Evolutionary conservation across 306 rosid species (phyloP).

Genomic region (Cajanus cajan): DNA sequence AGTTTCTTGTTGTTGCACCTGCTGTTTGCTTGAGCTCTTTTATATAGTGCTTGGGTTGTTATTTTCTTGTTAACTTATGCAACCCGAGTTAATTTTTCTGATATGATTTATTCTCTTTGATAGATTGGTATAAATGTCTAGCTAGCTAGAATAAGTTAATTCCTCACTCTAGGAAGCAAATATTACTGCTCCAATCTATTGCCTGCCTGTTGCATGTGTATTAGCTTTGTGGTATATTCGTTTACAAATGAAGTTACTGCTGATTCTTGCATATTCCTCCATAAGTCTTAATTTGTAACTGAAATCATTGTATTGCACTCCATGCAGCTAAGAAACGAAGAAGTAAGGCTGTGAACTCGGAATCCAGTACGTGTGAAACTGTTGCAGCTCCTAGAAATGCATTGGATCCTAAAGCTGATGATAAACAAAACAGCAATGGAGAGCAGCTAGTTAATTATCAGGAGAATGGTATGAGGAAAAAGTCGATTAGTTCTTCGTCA

Average conservation of each 20-base stretch:
- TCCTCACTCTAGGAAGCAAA: not conserved
- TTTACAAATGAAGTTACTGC: constrained; percentile 11
- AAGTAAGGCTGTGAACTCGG: constrained; percentile 31
- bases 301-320: constrained; percentile 26
- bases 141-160: not conserved
- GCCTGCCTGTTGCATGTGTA: not conserved
- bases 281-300: constrained; percentile 2
- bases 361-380: constrained; percentile 35
- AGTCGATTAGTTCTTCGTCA: not conserved
- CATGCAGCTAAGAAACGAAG: constrained; percentile 62
- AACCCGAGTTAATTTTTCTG: not conserved
- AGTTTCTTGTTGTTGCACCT: constrained; percentile 4
- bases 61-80: not conserved
- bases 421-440: constrained; percentile 28
- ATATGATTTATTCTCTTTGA: not conserved
- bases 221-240: not conserved
- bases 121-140: not conserved
- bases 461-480: constrained; percentile 18
- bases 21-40: not conserved
- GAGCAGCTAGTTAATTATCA: constrained; percentile 22
- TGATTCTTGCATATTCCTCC: not conserved
- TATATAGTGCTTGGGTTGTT: constrained; percentile 18
- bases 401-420: constrained; percentile 36
- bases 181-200: not conserved
- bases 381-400: constrained; percentile 36